Percentiles rank a stretch among this genome's conserved stretches.
Conservation (phyloP, 176 grass and related monocot species). For the Aegilops umbellulata region DNA sequence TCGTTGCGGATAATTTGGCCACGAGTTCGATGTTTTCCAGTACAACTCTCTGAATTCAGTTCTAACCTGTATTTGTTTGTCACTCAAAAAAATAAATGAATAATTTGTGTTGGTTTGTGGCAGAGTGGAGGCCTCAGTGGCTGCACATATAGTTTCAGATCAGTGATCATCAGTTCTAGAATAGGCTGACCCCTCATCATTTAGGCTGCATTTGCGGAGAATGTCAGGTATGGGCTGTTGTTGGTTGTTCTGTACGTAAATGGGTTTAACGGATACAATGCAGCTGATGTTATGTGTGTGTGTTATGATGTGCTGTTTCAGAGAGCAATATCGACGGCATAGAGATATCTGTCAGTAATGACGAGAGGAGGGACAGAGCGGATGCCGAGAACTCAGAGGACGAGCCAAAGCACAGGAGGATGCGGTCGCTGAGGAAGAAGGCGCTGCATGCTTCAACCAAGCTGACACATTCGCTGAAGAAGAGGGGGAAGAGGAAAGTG, state of each 20-base stretch:
- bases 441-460: conserved; percentile 80
- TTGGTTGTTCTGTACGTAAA: not conserved
- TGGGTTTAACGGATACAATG: conserved; percentile 18
- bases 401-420: conserved; percentile 59
- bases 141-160: not conserved
- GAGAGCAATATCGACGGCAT: conserved; percentile 39
- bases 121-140: conserved; percentile 12
- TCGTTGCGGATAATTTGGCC: conserved; percentile 4
- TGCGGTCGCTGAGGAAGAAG: conserved; percentile 76
- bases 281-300: conserved; percentile 17
- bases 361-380: conserved; percentile 65
- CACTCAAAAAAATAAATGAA: not conserved
- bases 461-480: conserved; percentile 91
- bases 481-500: conserved; percentile 85
- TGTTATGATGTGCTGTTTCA: conserved; percentile 5
- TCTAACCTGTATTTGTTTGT: not conserved
- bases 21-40: not conserved
- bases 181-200: conserved; percentile 22
- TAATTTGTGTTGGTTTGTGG: conserved; percentile 1
- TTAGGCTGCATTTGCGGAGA: conserved; percentile 34
- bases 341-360: conserved; percentile 42
- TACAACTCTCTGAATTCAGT: not conserved
- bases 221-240: conserved; percentile 60
- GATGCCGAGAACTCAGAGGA: conserved; percentile 74
- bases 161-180: conserved; percentile 7